Conservation (phyloP, 495 filamentous ascomycete species). For the Neurospora pannonica region DNA sequence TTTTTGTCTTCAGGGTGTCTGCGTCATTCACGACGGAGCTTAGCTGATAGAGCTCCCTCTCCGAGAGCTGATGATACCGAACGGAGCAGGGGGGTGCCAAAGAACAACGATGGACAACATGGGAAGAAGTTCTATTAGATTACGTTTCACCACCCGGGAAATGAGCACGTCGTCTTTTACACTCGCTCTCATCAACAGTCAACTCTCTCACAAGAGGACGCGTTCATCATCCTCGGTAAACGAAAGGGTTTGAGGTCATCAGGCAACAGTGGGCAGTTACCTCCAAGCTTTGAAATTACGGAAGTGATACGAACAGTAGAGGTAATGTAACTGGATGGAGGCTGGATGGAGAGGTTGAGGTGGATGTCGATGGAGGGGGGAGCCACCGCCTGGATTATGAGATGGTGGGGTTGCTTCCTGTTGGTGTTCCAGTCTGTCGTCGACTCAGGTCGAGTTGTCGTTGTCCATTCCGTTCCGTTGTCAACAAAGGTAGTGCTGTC, state of each 20-base stretch:
- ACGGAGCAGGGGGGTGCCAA: not conserved
- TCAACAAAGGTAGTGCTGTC: not conserved
- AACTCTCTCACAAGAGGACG: not conserved
- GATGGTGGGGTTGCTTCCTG: not conserved
- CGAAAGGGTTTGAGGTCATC: not conserved
- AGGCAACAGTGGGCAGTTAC: not conserved
- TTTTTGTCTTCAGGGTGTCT: not conserved
- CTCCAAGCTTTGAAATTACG: not conserved
- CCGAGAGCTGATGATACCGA: not conserved
- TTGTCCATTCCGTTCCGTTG: conserved; percentile 4
- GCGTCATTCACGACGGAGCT: not conserved
- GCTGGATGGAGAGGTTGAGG: conserved; percentile 13
- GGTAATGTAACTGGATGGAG: conserved; percentile 17
- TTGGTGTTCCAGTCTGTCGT: not conserved
- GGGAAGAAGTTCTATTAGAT: not conserved
- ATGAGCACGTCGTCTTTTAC: not conserved
- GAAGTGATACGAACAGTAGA: not conserved
- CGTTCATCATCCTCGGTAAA: not conserved
- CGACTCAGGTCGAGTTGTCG: conserved; percentile 11
- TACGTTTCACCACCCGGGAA: not conserved
- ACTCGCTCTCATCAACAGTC: not conserved
- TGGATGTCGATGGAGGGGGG: conserved; percentile 9
- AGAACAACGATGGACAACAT: not conserved
- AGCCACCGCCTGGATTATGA: not conserved
- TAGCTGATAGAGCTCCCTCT: not conserved